These are phyloP conservation scores for Iris macrosiphon DNA, from an alignment of 106 monocot genomes.

Conservation along the genomic window DNA sequence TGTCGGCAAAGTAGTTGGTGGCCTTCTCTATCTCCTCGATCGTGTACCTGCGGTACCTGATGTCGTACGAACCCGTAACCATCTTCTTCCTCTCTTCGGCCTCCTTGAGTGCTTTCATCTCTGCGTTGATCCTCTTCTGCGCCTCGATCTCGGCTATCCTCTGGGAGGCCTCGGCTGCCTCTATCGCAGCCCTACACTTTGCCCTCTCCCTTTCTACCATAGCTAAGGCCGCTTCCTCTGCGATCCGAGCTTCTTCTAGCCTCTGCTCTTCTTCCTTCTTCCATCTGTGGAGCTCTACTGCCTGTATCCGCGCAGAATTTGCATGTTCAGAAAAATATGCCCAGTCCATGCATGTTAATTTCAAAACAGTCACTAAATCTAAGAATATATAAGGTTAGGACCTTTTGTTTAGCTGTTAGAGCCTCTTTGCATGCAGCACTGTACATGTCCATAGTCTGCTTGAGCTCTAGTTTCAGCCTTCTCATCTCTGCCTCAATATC, in stretches of 20 bases:
- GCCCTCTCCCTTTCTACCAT: conserved; percentile 12
- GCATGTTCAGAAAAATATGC: too few relatives aligned
- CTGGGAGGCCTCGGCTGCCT: conserved; percentile 8
- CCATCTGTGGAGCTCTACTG: conserved; percentile 6
- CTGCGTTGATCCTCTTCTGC: conserved; percentile 9
- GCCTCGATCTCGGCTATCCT: conserved; percentile 20
- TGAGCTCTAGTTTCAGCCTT: conserved; percentile 33
- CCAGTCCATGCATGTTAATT: too few relatives aligned
- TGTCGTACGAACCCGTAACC: too few relatives aligned
- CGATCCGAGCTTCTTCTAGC: conserved; percentile 4
- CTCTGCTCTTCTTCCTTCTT: conserved; percentile 20
- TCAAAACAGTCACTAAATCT: too few relatives aligned
- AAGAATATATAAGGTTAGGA: not conserved
- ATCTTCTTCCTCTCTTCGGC: conserved; percentile 1
- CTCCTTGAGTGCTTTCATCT: conserved; percentile 4
- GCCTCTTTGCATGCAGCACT: conserved; percentile 47
- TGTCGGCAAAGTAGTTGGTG: conserved; percentile 9
- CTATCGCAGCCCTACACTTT: conserved; percentile 13
- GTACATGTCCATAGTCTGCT: conserved; percentile 55
- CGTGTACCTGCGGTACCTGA: conserved; percentile 12
- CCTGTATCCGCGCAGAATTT: conserved; percentile 3
- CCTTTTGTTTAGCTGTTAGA: conserved; percentile 38
- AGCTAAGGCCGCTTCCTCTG: conserved; percentile 11
- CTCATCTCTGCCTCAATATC: conserved; percentile 42
- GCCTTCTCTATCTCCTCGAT: conserved; percentile 18